Evolutionary conservation across 73 alveolate species (phyloP), one percentile per base, ranked within the genome.

Genomic region (Breviolum minutum): DNA sequence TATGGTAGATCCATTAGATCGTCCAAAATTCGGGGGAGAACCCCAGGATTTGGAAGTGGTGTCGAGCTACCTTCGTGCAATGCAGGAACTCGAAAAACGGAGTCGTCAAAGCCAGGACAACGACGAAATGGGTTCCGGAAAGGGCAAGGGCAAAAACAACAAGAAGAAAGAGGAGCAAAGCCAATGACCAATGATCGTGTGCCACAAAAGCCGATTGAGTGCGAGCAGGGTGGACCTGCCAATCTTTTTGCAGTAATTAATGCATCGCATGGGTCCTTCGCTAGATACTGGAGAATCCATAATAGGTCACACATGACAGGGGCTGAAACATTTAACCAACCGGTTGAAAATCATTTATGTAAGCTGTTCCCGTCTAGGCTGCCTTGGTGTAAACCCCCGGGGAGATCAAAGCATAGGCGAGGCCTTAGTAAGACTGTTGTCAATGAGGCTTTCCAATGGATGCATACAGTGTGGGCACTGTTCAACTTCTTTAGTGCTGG

Each of bases 311-410:
- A 8, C 0, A n/a, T 63, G 94, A 63, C 92, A 5, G 7, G 80
- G 94, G 77, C 80, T 32, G 63, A n/a, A 24, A 86, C 94, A 61
- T 40, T 61, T 61, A 83, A 61, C 92, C 60, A n/a, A 2, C 7
- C 2, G 32, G 2, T 12, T 63, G 94, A 63, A 63, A 2, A 5
- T 0, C 5, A 70, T n/a, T n/a, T n/a, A 71, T 40, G 54, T 3
- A 40, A 40, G 3, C 54, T 89, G 87, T 89, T 89, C 63, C 87
- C 95, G 95, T 86, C 95, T 63, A 27, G 26, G 95, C 82, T 87
- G 5, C 95, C 95, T 5, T 30, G 79, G 83, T 13, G 20, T 10
- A 29, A 24, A 8, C 85, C 83, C 8, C 80, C 83, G 24, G 79
- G 83, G 11, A 63, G 29, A 48, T 30, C 95, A 22, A 8, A 30